phyloP scores from a whole-genome alignment of 331 rosid species.

The Quercus tomentella region DNA sequence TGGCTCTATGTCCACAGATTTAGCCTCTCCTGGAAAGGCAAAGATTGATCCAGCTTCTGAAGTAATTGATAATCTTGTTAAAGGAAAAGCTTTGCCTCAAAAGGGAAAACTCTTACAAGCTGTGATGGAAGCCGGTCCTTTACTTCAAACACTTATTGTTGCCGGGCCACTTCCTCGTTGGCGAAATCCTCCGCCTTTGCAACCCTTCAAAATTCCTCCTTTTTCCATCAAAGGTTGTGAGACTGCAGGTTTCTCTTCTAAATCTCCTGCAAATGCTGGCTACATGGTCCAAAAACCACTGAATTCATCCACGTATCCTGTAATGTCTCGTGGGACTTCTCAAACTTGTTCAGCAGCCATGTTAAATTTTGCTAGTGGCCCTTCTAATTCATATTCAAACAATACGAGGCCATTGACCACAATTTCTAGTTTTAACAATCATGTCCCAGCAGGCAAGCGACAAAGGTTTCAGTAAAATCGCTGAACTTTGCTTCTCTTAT shows the following conservation, averaged over 20 bases:
- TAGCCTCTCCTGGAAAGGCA: conserved; percentile 22
- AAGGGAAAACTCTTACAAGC: conserved; percentile 69
- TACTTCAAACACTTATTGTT: conserved; percentile 61
- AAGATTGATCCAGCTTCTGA: conserved; percentile 33
- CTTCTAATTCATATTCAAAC: conserved; percentile 28
- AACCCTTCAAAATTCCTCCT: conserved; percentile 55
- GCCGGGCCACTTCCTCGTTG: conserved; percentile 85
- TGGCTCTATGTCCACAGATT: neutral
- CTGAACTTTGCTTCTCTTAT: conserved; percentile 7
- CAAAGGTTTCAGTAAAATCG: conserved; percentile 52
- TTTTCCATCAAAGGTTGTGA: conserved; percentile 41
- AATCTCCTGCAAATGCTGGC: conserved; percentile 5
- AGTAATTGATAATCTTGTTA: conserved; percentile 44
- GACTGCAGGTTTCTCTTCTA: conserved; percentile 7
- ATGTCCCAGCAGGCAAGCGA: conserved; percentile 39
- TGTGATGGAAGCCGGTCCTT: conserved; percentile 74
- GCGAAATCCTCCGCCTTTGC: conserved; percentile 78
- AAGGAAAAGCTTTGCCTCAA: conserved; percentile 53
- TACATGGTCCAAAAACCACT: conserved; percentile 12
- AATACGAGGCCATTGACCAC: conserved; percentile 19
- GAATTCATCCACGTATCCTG: conserved; percentile 14
- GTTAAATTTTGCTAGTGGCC: conserved; percentile 40
- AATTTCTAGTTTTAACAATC: conserved; percentile 25
- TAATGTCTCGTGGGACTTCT: conserved; percentile 17
- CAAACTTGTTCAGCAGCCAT: conserved; percentile 57